A percentile compares a stretch with the other conserved stretches of the same genome.
These are phyloP conservation scores for Xylariaceae sp. DNA, from an alignment of 2,329 filamentous ascomycete species.

Conservation along the genomic window DNA sequence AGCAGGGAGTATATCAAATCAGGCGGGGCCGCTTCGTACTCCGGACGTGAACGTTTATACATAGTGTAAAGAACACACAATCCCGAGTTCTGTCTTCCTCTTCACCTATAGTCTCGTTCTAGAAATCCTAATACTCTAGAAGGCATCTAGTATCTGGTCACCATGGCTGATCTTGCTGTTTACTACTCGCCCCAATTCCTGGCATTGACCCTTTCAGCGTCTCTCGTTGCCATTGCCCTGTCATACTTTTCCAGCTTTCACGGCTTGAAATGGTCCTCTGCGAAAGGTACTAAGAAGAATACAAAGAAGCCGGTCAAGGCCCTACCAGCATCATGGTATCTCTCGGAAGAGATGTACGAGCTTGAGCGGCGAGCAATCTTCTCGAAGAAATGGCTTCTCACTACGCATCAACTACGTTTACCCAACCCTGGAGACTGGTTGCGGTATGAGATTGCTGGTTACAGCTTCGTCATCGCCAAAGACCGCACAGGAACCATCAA, in stretches of 20 bases:
- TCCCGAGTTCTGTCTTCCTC: too few species aligned
- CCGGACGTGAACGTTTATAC: constrained; percentile 7
- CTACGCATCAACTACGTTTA: constrained; percentile 39
- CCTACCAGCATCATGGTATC: constrained; percentile 51
- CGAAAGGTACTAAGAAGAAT: constrained; percentile 5
- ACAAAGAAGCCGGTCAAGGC: constrained; percentile 11
- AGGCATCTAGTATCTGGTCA: too few species aligned
- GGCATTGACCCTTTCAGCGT: constrained; percentile 13
- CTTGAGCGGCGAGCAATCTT: constrained; percentile 55
- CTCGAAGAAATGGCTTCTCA: constrained; percentile 53
- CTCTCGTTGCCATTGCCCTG: constrained; percentile 11
- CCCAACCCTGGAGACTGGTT: constrained; percentile 17
- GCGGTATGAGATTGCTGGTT: constrained; percentile 17
- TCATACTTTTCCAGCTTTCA: constrained; percentile 9
- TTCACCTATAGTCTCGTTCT: too few species aligned
- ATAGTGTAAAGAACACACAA: too few species aligned
- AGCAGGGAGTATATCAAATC: constrained; percentile 2
- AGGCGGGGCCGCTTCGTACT: neutral
- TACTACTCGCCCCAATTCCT: constrained; percentile 17
- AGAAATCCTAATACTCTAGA: too few species aligned
- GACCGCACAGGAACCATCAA: constrained; percentile 14
- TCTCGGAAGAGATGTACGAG: constrained; percentile 50
- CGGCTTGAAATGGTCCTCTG: constrained; percentile 5
- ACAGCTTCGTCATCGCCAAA: constrained; percentile 17
- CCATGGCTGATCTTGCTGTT: constrained; percentile 12